Base-by-base conservation (phyloP, 1,284 basidiomycete genomes). In the Irpex rosettiformis region DNA sequence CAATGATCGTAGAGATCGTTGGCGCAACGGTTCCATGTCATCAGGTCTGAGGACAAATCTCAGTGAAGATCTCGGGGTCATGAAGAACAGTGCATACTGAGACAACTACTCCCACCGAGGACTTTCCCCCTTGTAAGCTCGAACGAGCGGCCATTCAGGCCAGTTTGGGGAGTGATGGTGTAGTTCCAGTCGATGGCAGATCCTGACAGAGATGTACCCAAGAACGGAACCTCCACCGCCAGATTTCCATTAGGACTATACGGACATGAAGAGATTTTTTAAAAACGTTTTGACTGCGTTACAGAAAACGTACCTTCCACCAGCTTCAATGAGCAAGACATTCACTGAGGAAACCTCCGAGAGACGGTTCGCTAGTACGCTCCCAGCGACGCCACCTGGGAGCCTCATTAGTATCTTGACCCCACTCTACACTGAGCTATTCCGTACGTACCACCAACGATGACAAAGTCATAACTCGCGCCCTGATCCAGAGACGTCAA, bases 11-110 rank as follows among this genome's bases (percentile, higher is more conserved):
- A 80, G 58, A 78, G 77, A 18, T 76, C 75, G 16, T 68, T 58
- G 0, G 76, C 73, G 3, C 77, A 77, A 8, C 78, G 70, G 8
- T 72, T 74, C 62, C 76, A 79, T 1, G 70, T 67, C 73, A 78
- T 70, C 25, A 65, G 70, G 61, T 79, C 77, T 79, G 45, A 13
- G 7, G 4, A 11, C 3, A 37, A 52, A 49, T 11, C 10, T 25
- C 24, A 25, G 48, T 49, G 8, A n/a, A 25, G 10, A 24, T 10
- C 16, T 18, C 10, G 18, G 22, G 28, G 18, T 52, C 49, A 2
- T 2, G 49, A 24, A 25, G 8, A 33, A 5, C 27, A 13, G 5
- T 45, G 1, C 27, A 21, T 40, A 55, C 54, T 55, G 1, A 55
- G 27, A 25, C 18, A 42, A 11, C 33, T 55, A 24, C 37, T 43